Base-by-base conservation (phyloP, 2,329 filamentous ascomycete genomes). In the Diplodia mutila region DNA sequence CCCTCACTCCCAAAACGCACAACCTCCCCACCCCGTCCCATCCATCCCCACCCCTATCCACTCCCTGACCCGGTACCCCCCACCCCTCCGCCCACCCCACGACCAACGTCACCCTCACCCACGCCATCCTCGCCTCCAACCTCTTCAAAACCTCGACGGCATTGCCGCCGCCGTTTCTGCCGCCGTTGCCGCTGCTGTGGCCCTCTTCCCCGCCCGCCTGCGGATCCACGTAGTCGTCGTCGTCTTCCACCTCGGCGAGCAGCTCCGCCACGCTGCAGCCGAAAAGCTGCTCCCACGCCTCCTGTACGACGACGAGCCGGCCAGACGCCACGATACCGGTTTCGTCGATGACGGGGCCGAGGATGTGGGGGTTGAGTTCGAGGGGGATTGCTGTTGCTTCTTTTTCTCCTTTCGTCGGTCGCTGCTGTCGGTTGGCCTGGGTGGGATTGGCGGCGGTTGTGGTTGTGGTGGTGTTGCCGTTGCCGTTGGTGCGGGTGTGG, bases 281-380 rank as follows among this genome's bases (percentile, higher is more conserved):
- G 7, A 86, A 76, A 2, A 86, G 72, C 27, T 85, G 76, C 39
- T 72, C 73, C 87, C 86, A 89, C 0, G 87, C 87, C 2, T 77
- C 67, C 18, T 82, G 77, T 5, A 81, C 83, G 77, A 88, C 84
- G 21, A 88, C 75, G 2, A 89, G 76, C 74, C 87, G 87, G 0
- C 83, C 84, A 1, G 80, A 73, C 1, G 75, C 73, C 9, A 88
- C 80, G 39, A 79, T 80, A 5, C 85, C 87, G 0, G 86, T 89
- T 74, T 90, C 87, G 68, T 90, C 82, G 59, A 83, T 71, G 6
- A 84, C 68, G 46, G 77, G 75, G 5, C 80, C 80, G 32, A 84
- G 72, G 21, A 83, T 77, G 5, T 74, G 73, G 4, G 82, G 81
- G 69, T 82, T 84, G 27, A 83, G 73, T 1, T 78, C 72, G 3